phyloP scores from a whole-genome alignment of 148 eudicot genomes.

The Rhododendron ferrugineum region DNA sequence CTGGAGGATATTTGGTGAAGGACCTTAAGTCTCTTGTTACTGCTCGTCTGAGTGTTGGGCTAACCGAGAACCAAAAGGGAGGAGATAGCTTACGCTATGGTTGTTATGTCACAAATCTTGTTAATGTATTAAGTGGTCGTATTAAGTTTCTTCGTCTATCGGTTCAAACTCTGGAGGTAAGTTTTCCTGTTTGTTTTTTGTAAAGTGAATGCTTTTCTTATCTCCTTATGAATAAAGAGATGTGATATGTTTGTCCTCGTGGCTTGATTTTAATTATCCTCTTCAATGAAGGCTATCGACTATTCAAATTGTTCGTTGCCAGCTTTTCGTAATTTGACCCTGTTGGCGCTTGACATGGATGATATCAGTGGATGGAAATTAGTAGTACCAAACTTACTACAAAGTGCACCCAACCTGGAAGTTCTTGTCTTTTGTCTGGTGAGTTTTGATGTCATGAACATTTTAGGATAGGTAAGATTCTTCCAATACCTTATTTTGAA shows the following conservation, averaged over 20 bases:
- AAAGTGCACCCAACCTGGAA: background rate
- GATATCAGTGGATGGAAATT: no score
- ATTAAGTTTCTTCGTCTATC: background rate
- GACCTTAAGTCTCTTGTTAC: background rate
- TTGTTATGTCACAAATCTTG: background rate
- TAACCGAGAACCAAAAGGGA: background rate
- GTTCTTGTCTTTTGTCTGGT: background rate
- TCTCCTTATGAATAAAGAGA: no score
- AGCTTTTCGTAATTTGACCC: background rate
- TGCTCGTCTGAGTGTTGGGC: background rate
- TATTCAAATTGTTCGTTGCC: no score
- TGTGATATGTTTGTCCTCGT: no score
- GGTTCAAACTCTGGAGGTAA: background rate
- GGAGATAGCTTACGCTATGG: background rate
- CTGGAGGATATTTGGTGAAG: background rate
- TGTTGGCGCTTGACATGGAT: background rate
- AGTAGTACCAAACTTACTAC: background rate
- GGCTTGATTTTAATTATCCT: no score
- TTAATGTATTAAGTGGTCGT: background rate
- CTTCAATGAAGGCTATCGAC: no score
- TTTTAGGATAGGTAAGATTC: background rate
- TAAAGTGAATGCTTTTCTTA: no score
- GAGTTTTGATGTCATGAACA: background rate
- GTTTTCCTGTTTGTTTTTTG: background rate
- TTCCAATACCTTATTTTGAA: background rate